Percentiles rank a stretch among this genome's conserved stretches.
Evolutionary conservation across 140 eudicot genomes (phyloP).

Genomic region (Cichorium intybus): DNA sequence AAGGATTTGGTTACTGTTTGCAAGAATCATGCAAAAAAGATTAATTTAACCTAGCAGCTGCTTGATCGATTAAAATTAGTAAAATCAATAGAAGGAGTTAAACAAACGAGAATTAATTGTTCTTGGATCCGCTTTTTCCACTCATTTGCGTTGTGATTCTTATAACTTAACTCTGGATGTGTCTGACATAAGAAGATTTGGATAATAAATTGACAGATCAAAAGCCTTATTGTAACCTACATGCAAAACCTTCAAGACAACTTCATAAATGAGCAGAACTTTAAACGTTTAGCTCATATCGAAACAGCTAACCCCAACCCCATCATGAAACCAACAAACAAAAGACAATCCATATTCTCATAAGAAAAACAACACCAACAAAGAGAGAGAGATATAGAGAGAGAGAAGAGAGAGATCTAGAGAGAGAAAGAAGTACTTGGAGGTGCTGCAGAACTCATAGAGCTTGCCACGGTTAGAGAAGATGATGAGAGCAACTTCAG

Average conservation of each 20-base stretch:
- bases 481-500: conserved; percentile 86
- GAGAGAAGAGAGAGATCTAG: neutral
- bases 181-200: conserved; percentile 21
- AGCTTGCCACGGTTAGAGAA: conserved; percentile 86
- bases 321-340: conserved; percentile 5
- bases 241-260: neutral
- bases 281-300: conserved; percentile 21
- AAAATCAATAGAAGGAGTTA: conserved; percentile 1
- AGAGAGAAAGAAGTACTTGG: conserved; percentile 47
- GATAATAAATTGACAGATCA: conserved; percentile 22
- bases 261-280: conserved; percentile 9
- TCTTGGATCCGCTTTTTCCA: conserved; percentile 21
- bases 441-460: conserved; percentile 75
- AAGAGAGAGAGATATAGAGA: neutral
- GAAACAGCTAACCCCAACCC: conserved; percentile 8
- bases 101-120: conserved; percentile 3
- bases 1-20: conserved; percentile 5
- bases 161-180: conserved; percentile 1
- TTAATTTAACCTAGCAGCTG: neutral
- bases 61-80: conserved; percentile 13
- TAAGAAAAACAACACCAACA: neutral
- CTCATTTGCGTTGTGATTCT: neutral
- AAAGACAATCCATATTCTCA: conserved; percentile 12
- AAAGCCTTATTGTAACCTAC: conserved; percentile 23
- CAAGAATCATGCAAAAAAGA: conserved; percentile 14